Base-by-base conservation (phyloP, 2,329 filamentous ascomycete species). In the Botrytis cinerea region DNA sequence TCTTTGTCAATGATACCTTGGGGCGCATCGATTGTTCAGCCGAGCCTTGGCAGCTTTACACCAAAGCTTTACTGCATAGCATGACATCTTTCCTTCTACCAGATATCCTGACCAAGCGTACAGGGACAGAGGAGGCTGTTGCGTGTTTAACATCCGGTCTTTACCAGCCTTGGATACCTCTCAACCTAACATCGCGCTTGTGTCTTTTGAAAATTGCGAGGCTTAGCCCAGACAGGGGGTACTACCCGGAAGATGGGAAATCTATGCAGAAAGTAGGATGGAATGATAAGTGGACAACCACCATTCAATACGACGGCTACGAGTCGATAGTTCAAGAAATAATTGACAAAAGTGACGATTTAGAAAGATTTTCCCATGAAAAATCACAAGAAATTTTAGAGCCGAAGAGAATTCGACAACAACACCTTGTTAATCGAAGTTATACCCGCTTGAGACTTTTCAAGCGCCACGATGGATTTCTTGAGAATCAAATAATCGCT, bases 51-150 rank as follows among this genome's bases (percentile, higher is more conserved):
- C 80, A 90, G 0, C 80, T 89, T 0, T 90, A 89, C 72, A 82
- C 82, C 1, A 91, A 90, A 76, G 89, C 89, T 0, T 80, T 85
- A 6, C 79, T 89, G 1, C 90, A 93, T 77, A 90, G 90, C 0
- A 80, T 85, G 7, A 92, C 90, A 0, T 90, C 90, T 0, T 88
- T 86, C 46, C 77, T 85, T 0, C 51, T 92, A 0, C 85, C 87
- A 0, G 91, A 92, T 77, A 80, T 83, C 0, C 82, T 92, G 0
- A 92, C 89, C 0, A 81, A 84, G 0, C 83, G 85, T 0, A 92
- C 89, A 0, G 91, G 91, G 0, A 86, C 84, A 0, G 90, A 92
- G 77, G 89, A 91, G 79, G 86, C 88, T 0, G 74, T 89, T 0
- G 80, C 83, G 2, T 84, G 83, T 43, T 80, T 92, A 0, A 77